Evolutionary conservation across 495 filamentous ascomycete species (phyloP).

Genomic region (Astrocystis sublimbata): DNA sequence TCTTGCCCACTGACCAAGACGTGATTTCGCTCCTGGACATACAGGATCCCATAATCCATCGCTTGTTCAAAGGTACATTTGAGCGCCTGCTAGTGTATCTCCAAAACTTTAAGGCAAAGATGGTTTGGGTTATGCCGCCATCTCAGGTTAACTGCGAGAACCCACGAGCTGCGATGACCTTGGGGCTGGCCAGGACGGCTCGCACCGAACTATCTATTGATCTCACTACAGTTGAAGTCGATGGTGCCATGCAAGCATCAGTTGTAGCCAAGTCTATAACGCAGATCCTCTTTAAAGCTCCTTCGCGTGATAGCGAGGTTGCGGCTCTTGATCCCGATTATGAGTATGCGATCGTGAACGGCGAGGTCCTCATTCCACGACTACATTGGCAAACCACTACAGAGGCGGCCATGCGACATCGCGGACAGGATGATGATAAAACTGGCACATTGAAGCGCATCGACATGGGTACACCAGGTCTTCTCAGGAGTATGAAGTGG

Average conservation of each 20-base stretch:
- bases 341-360: constrained; percentile 15
- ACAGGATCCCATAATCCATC: constrained; percentile 22
- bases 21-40: constrained; percentile 27
- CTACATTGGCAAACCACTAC: constrained; percentile 11
- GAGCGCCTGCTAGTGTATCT: too few species aligned
- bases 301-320: not conserved
- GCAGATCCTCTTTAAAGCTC: not conserved
- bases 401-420: not conserved
- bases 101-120: not conserved
- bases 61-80: constrained; percentile 20
- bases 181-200: constrained; percentile 15
- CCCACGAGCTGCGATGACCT: constrained; percentile 18
- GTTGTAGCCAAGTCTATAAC: not conserved
- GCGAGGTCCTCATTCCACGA: constrained; percentile 10
- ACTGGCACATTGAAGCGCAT: not conserved
- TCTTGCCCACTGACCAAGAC: constrained; percentile 1
- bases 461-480: not conserved
- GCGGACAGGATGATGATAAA: not conserved
- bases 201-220: constrained; percentile 13
- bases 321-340: not conserved
- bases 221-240: constrained; percentile 14
- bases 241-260: not conserved
- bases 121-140: constrained; percentile 29
- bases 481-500: constrained; percentile 1
- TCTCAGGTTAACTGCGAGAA: constrained; percentile 26